Percentiles rank a stretch among this genome's conserved stretches.
phyloP scores from a whole-genome alignment of 768 basidiomycete species.

The Russula earlei region DNA sequence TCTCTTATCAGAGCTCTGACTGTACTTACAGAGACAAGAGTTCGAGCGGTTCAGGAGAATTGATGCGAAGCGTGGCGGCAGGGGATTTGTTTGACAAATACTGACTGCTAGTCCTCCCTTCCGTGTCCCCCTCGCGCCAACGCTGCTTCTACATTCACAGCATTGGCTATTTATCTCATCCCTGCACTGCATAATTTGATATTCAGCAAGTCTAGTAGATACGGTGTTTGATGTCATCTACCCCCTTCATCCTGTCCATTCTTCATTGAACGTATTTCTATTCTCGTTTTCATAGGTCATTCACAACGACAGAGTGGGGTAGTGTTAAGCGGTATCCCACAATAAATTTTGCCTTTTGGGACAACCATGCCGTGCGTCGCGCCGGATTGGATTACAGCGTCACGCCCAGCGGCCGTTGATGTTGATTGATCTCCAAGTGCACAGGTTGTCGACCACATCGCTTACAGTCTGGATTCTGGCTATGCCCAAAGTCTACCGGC shows the following conservation, averaged over 20 bases:
- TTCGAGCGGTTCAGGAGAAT: constrained; percentile 82
- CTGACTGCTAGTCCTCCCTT: neutral
- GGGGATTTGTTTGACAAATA: constrained; percentile 60
- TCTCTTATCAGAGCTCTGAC: neutral
- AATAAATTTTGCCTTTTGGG: no score
- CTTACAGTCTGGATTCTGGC: neutral
- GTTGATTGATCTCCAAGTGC: neutral
- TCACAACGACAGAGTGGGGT: neutral
- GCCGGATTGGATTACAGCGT: no score
- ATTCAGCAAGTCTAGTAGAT: neutral
- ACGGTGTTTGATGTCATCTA: neutral
- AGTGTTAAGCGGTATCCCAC: neutral
- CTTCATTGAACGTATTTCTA: neutral
- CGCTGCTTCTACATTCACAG: neutral
- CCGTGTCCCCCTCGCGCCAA: neutral
- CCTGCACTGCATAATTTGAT: neutral
- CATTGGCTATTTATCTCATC: neutral
- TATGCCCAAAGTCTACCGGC: constrained; percentile 38
- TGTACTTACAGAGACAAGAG: constrained; percentile 52
- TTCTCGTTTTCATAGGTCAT: neutral
- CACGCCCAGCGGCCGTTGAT: neutral
- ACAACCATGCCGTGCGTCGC: no score
- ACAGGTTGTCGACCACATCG: neutral
- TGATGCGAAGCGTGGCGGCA: constrained; percentile 79
- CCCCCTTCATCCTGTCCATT: neutral